Base-by-base conservation (phyloP, 306 rosid species). In the Malus orientalis region DNA sequence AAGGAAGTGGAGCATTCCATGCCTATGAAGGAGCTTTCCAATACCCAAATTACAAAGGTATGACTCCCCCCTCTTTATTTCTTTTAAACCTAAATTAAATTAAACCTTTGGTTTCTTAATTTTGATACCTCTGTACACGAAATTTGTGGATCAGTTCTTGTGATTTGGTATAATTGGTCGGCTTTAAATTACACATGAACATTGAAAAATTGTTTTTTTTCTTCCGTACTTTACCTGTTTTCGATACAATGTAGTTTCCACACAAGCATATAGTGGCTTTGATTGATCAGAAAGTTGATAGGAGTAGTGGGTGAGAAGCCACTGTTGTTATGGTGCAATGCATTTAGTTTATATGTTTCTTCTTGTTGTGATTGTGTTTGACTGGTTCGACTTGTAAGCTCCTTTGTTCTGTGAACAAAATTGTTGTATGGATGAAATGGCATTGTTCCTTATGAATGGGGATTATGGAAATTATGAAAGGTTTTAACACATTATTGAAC, bases 21-120 rank as follows among this genome's bases (percentile, higher is more conserved):
- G 73, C 79, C 60, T 33, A 79, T 54, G 79, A 84, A 59, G 73
- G 86, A 79, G 72, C 80, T 76, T 74, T 60, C 80, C 15, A 78
- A 75, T 79, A 72, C 78, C 59, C 76, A 61, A 74, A 64, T 76
- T 19, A 86, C 80, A 64, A 89, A 83, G 59, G 98, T 91, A 84
- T 78, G 88, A 20, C 18, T 29, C 22, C 40, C 29, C 47, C 23
- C 62, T 18, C 10, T 11, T 30, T 11, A 2, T 5, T 18, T 12
- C 4, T 55, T 11, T 15, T 27, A 65, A 15, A 54, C 30, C 53
- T 60, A 45, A 70, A 64, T 64, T 32, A 45, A 70, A 64, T 64
- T 67, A 27, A 61, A 61, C 38, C 18, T 61, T 27, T 27, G 10
- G 1, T 61, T 57, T 57, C 13, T 57, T 3, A 9, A 30, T 49